Conservation (phyloP, 805 yeast species). For the Ogataea minuta region DNA sequence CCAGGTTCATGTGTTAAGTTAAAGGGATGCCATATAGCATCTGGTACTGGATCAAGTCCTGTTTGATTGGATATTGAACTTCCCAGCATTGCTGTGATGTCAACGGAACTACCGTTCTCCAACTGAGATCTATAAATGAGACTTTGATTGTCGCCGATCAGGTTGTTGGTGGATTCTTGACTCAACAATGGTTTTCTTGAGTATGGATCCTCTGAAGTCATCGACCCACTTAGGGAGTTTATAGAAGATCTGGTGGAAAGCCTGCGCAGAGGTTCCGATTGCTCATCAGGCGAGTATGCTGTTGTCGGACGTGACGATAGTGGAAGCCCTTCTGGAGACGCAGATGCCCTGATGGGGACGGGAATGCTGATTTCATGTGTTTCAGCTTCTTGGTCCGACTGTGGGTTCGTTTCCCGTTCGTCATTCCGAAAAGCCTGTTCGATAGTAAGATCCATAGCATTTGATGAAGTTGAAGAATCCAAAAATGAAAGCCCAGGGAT, state of each 20-base stretch:
- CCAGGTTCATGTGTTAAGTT: conserved; percentile 12
- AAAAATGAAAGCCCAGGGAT: conserved; percentile 21
- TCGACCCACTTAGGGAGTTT: conserved; percentile 17
- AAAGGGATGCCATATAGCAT: conserved; percentile 28
- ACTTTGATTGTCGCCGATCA: conserved; percentile 8
- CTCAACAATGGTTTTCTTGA: conserved; percentile 19
- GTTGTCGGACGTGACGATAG: conserved; percentile 2
- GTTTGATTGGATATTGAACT: conserved; percentile 13
- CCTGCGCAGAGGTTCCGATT: conserved; percentile 8
- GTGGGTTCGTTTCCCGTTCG: conserved; percentile 4
- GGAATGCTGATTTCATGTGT: neutral
- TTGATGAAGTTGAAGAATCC: conserved; percentile 16
- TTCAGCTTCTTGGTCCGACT: neutral
- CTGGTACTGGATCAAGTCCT: conserved; percentile 4
- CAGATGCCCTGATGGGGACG: neutral
- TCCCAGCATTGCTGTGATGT: conserved; percentile 25
- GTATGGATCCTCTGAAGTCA: conserved; percentile 21
- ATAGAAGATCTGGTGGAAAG: conserved; percentile 21
- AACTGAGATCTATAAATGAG: conserved; percentile 18
- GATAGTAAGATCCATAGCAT: conserved; percentile 26
- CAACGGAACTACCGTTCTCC: conserved; percentile 24
- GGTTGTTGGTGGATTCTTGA: conserved; percentile 17
- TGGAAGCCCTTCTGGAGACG: neutral
- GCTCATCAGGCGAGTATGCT: conserved; percentile 1
- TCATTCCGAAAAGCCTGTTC: conserved; percentile 20